Conservation (phyloP, 768 basidiomycete genomes). For the Mycena polygramma region DNA sequence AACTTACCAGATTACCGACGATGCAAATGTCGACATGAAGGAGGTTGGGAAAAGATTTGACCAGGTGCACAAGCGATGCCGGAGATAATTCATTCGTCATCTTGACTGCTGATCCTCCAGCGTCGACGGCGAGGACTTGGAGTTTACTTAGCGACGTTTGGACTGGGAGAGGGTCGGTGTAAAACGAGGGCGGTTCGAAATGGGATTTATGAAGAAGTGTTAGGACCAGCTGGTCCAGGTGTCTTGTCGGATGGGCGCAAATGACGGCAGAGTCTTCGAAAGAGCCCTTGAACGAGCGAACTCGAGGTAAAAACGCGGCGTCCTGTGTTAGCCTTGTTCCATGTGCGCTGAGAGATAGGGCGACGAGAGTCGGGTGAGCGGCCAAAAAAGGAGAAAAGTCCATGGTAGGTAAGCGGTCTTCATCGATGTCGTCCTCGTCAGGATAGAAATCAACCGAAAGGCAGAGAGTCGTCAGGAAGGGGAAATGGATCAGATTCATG, state of each 20-base stretch:
- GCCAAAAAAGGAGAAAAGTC: constrained; percentile 18
- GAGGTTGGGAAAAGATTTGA: constrained; percentile 25
- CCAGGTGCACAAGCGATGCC: constrained; percentile 3
- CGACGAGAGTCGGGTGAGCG: constrained; percentile 11
- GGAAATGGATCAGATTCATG: constrained; percentile 9
- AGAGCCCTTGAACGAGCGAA: constrained; percentile 23
- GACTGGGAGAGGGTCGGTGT: background rate
- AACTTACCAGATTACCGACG: constrained; percentile 15
- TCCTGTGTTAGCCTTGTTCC: constrained; percentile 2
- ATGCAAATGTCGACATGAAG: constrained; percentile 24
- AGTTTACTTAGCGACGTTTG: background rate
- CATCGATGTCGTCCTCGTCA: background rate
- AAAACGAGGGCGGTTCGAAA: background rate
- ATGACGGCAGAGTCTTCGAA: constrained; percentile 4
- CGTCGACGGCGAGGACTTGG: background rate
- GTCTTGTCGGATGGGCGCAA: background rate
- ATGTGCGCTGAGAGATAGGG: background rate
- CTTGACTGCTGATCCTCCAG: background rate
- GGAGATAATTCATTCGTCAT: constrained; percentile 8
- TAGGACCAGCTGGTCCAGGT: constrained; percentile 12
- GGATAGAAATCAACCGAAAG: constrained; percentile 9
- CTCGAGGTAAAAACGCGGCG: background rate
- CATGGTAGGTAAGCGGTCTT: background rate
- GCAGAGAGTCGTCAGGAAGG: background rate
- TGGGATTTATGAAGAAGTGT: constrained; percentile 2